Evolutionary conservation across 1,139 yeast species (phyloP), one percentile per base, ranked within the genome.

Genomic region (Hansenula lynferdii): DNA sequence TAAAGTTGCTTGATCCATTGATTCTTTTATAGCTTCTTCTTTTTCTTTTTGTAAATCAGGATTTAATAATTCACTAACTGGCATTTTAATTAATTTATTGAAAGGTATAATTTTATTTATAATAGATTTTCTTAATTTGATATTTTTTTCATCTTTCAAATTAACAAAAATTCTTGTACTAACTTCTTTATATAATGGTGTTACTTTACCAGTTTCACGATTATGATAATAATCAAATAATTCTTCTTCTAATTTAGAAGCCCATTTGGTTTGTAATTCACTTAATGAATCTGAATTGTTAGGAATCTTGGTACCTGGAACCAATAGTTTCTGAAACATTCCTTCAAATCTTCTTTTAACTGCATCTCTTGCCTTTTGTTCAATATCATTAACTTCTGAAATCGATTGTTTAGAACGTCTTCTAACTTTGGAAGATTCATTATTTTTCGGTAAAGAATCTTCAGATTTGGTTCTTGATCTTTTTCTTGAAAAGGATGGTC

Each of bases 1-100:
- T 31, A 85, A 61, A 9, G 85, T 82, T 5, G 84, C 70, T 39
- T 82, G 77, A 23, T 77, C 68, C 33, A 83, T 73, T 31, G 82
- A 74, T 53, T 82, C 85, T 44, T 75, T 75, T 37, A 84, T 74
- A n/a, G 84, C 85, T 40, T 75, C 74, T 46, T 80, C 85, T 14
- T 89, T 90, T 41, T 81, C 75, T 48, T 73, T 69, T 50, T 78
- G 81, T 42, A 83, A 66, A 48, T 83, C 94, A 4, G 85, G 85
- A 51, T 85, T 85, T 54, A 79, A 69, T 64, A 80, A 64, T 48
- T 84, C 85, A 46, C 78, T 82, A 4, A 75, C 75, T 5, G 79
- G 65, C 69, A 83, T 67, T 21, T 62, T 65, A 7, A 80, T 85
- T 37, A 82, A 64, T 43, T 75, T 69, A 10, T 62, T 61, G 24